Conservation (phyloP, 352 stramenopile genomes). For the Phytophthora sojae region DNA sequence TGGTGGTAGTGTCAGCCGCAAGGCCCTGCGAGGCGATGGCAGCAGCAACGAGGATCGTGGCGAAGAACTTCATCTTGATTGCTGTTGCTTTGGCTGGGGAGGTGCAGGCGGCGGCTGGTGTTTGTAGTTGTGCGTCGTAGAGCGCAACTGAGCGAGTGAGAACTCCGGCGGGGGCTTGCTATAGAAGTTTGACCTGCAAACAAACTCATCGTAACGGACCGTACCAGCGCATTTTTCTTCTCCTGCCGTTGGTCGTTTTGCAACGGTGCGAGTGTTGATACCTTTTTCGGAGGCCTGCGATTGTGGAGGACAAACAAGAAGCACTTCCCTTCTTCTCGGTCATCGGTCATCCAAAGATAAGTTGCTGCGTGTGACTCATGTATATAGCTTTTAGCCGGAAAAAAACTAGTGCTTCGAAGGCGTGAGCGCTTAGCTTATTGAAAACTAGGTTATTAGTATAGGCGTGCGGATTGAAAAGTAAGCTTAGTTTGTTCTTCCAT, state of each 20-base stretch:
- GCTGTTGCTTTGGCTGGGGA: neutral
- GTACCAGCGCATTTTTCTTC: conserved; percentile 13
- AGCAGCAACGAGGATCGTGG: conserved; percentile 19
- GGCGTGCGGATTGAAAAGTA: too few species aligned
- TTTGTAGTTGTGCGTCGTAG: neutral
- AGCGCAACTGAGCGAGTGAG: conserved; percentile 21
- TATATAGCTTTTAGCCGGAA: too few species aligned
- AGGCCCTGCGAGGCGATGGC: conserved; percentile 15
- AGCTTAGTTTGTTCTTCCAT: too few species aligned
- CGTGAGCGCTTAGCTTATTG: too few species aligned
- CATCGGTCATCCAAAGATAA: too few species aligned
- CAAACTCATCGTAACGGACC: conserved; percentile 9
- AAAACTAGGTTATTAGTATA: too few species aligned
- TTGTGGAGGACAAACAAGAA: too few species aligned
- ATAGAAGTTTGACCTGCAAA: conserved; percentile 5
- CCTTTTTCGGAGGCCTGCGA: too few species aligned
- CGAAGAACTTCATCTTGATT: conserved; percentile 27
- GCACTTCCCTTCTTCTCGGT: too few species aligned
- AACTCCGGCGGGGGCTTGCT: neutral
- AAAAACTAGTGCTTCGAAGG: too few species aligned
- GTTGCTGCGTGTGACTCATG: too few species aligned
- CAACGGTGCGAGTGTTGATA: conserved; percentile 6
- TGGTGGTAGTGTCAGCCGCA: conserved; percentile 1
- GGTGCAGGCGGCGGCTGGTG: neutral
- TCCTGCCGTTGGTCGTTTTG: conserved; percentile 18